Base-by-base conservation (phyloP, 768 basidiomycete genomes). In the Lanmaoa pseudosensibilis region DNA sequence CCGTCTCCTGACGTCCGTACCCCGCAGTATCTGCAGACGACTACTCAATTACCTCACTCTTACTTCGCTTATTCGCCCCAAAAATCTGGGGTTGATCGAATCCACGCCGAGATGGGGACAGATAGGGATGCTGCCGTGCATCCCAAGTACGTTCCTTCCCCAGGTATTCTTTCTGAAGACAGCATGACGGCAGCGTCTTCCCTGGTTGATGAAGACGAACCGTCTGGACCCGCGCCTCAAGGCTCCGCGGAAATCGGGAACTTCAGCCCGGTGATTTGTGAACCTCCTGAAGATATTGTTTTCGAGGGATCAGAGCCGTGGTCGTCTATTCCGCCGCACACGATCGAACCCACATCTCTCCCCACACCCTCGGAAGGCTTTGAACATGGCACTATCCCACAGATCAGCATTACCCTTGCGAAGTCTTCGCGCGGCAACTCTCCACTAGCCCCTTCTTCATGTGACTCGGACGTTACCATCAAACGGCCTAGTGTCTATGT, bases 61-160 rank as follows among this genome's bases (percentile, higher is more conserved):
- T 11, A 16, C 50, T 58, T 59, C 55, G 65, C 62, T 52, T 56
- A 49, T 39, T 58, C 59, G 2, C 59, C 59, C 61, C 54, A 21
- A 60, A 57, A 63, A 62, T 65, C 69, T 59, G 69, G 69, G 69
- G 69, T 65, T 39, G 69, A 69, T 69, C 69, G 61, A 57, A 39
- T 55, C 51, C 52, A 49, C 58, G 27, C 54, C 52, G 25, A 62
- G 46, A 56, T 33, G 39, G 33, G 37, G 44, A 38, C 55, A 18
- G 34, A 51, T 57, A 58, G 56, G 57, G 57, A 58, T 70, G 59
- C 58, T 13, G 23, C 38, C 51, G 33, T 56, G 60, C 61, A 52
- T 60, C 61, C 56, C 55, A 47, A 52, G 54, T 43, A 56, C 61
- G 55, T 60, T 43, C 45, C 39, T 57, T 44, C 61, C 59, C 59